Conservation (phyloP, 140 eudicot species). For the Stevia rebaudiana region DNA sequence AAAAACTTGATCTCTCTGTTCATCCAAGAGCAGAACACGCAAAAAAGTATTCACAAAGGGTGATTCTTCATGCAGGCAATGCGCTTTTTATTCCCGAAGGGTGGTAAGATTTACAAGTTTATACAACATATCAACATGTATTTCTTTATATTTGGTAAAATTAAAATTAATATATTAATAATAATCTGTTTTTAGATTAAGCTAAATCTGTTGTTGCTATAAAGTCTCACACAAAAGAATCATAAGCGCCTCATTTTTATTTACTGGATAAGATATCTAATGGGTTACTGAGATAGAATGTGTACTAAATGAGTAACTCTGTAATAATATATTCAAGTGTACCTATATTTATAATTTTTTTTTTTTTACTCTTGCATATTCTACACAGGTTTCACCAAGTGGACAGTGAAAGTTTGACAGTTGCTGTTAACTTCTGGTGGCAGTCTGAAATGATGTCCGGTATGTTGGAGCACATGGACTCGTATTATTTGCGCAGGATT, state of each 20-base stretch:
- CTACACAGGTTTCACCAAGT: constrained; percentile 85
- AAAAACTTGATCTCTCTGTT: constrained; percentile 43
- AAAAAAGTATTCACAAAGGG: constrained; percentile 54
- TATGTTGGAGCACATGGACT: constrained; percentile 91
- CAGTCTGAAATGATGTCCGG: constrained; percentile 62
- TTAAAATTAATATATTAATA: background rate
- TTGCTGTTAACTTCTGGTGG: constrained; percentile 98
- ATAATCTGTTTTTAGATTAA: background rate
- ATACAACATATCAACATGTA: background rate
- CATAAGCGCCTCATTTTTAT: background rate
- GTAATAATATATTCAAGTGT: background rate
- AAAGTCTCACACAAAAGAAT: background rate
- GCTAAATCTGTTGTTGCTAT: background rate
- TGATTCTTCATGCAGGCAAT: constrained; percentile 76
- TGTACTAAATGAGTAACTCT: background rate
- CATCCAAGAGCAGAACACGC: constrained; percentile 62
- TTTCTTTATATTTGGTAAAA: background rate
- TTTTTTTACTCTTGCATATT: background rate
- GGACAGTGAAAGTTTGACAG: constrained; percentile 78
- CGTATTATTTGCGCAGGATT: constrained; percentile 82
- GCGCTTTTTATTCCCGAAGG: constrained; percentile 96
- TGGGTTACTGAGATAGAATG: background rate
- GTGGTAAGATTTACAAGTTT: constrained; percentile 45
- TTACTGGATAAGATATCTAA: background rate
- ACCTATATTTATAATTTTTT: background rate